Conservation (phyloP, 805 yeast genomes). For the Candida endomychidarum region DNA sequence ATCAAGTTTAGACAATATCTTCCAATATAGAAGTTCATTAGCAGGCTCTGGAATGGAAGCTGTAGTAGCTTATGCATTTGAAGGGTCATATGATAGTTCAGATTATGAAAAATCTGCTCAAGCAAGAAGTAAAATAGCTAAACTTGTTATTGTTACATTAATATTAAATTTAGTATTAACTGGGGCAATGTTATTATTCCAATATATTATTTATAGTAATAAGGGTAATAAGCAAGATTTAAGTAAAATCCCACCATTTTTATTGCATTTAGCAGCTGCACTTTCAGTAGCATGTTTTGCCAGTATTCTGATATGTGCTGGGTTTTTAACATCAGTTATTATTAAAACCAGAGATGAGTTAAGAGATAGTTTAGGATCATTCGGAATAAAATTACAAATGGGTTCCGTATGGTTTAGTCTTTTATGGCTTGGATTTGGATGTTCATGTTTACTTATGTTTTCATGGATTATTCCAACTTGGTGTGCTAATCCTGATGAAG, state of each 20-base stretch:
- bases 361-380: constrained; percentile 35
- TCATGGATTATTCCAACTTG: constrained; percentile 41
- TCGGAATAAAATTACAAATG: constrained; percentile 45
- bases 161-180: constrained; percentile 30
- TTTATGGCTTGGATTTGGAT: constrained; percentile 36
- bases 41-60: constrained; percentile 39
- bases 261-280: constrained; percentile 37
- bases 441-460: constrained; percentile 24
- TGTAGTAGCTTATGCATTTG: constrained; percentile 50
- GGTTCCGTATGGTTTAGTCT: constrained; percentile 45
- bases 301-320: constrained; percentile 29
- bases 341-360: constrained; percentile 25
- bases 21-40: constrained; percentile 48
- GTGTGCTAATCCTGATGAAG: constrained; percentile 52
- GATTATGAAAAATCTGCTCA: constrained; percentile 15
- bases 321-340: constrained; percentile 29
- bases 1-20: constrained; percentile 22
- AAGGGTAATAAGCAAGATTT: constrained; percentile 36
- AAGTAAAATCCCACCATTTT: constrained; percentile 24
- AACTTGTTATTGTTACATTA: constrained; percentile 28
- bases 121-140: constrained; percentile 16
- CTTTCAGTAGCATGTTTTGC: constrained; percentile 28
- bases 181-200: constrained; percentile 25
- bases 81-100: constrained; percentile 17
- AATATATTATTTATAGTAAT: constrained; percentile 36